These are phyloP conservation scores for Scheffersomyces titani DNA, from an alignment of 1,139 yeast species.

Conservation along the genomic window DNA sequence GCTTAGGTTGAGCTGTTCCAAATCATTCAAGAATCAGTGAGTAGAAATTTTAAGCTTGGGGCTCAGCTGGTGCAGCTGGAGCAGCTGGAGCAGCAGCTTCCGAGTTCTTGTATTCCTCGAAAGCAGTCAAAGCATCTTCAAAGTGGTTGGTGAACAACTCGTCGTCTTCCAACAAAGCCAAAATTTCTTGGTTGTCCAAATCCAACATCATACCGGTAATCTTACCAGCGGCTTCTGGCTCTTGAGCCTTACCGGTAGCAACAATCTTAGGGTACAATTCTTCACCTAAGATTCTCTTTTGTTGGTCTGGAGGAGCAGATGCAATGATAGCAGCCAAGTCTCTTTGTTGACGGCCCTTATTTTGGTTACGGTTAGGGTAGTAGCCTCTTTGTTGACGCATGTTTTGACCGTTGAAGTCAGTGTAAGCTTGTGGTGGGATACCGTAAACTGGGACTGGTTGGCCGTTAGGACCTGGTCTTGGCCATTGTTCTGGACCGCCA, in stretches of 20 bases:
- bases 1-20: background rate
- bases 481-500: slow-evolving; percentile 64
- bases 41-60: slow-evolving; percentile 10
- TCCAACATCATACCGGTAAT: slow-evolving; percentile 99
- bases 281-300: slow-evolving; percentile 97
- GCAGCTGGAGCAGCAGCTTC: slow-evolving; percentile 30
- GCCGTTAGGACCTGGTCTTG: slow-evolving; percentile 78
- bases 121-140: slow-evolving; percentile 93
- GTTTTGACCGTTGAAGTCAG: slow-evolving; percentile 56
- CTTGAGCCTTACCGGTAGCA: slow-evolving; percentile 82
- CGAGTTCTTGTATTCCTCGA: slow-evolving; percentile 74
- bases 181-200: slow-evolving; percentile 89
- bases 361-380: slow-evolving; percentile 47
- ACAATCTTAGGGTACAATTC: slow-evolving; percentile 94
- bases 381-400: slow-evolving; percentile 44
- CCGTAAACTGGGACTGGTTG: slow-evolving; percentile 81
- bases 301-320: slow-evolving; percentile 78
- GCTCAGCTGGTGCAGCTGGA: slow-evolving; percentile 16
- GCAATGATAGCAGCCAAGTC: slow-evolving; percentile 63
- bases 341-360: slow-evolving; percentile 38
- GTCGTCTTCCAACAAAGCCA: slow-evolving; percentile 87
- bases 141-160: slow-evolving; percentile 89
- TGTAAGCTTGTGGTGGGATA: slow-evolving; percentile 75
- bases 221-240: slow-evolving; percentile 96
- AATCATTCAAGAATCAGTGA: background rate